Evolutionary conservation across 1,284 basidiomycete genomes (phyloP), one percentile per base, ranked within the genome.

Genomic region (Malassezia sympodialis): DNA sequence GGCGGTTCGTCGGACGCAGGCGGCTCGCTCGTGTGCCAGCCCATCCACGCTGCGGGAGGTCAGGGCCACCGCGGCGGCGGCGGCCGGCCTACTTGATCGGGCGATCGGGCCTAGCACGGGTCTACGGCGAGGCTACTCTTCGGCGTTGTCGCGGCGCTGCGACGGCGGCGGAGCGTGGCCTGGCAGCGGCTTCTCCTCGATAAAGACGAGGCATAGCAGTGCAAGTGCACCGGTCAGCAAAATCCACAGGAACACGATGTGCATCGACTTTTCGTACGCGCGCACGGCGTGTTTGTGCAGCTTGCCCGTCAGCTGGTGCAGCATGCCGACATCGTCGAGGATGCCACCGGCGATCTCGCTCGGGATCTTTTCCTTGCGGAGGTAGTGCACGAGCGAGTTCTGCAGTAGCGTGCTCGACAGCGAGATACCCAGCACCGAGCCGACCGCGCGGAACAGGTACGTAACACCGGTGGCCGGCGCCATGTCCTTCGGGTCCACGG

Each of bases 371-470:
- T 59, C 62, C 57, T 59, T 59, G 45, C 63, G 59, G 17, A 72
- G 52, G 50, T 70, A 65, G 31, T 55, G 49, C 54, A 70, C 69
- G 53, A 76, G 67, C 41, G 63, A 58, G 61, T 75, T 73, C 58
- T 76, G 76, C 30, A 76, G 65, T 43, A 76, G 69, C 19, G 72
- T 72, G 43, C 66, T 68, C 8, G 74, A 70, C 19, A 76, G 65
- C 24, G 76, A 76, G 51, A 76, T 76, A 27, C 76, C 76, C 27
- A 76, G 63, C 17, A 76, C 74, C 21, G 69, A 72, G 34, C 76
- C 76, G 12, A 70, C 75, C 5, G 75, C 75, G 45, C 76, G 68
- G 74, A 76, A 76, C 42, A 76, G 68, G 58, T 76, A 76, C 12
- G 72, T 72, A 42, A 70, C 69, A 41, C 73, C 73, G 12, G 74